These are phyloP conservation scores for Wickerhamiella shivajii DNA, from an alignment of 805 yeast genomes.

Conservation along the genomic window DNA sequence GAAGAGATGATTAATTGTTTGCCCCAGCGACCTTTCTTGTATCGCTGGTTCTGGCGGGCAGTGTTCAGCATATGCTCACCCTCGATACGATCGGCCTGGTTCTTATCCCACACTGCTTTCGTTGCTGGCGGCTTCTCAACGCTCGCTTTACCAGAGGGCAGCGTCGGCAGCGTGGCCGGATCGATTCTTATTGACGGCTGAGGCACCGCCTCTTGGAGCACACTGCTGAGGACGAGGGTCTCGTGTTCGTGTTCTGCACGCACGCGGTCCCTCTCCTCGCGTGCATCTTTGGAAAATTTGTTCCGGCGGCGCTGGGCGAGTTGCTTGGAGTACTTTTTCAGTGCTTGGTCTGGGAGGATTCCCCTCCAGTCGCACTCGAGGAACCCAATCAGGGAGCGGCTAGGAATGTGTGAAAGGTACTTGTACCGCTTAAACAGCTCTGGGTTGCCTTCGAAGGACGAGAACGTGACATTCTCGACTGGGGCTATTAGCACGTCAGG, in stretches of 20 bases:
- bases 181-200: too few relatives aligned
- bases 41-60: slow-evolving; percentile 2
- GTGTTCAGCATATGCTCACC: slow-evolving; percentile 13
- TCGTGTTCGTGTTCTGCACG: slow-evolving; percentile 25
- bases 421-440: slow-evolving; percentile 49
- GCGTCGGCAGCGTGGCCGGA: slow-evolving; percentile 13
- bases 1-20: too few relatives aligned
- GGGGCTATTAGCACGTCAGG: slow-evolving; percentile 51
- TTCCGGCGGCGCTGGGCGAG: slow-evolving; percentile 17
- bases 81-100: slow-evolving; percentile 9
- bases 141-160: slow-evolving; percentile 11
- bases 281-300: slow-evolving; percentile 14
- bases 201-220: too few relatives aligned
- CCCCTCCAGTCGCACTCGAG: slow-evolving; percentile 73
- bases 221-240: slow-evolving; percentile 25
- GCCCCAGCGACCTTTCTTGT: slow-evolving; percentile 3
- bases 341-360: slow-evolving; percentile 21
- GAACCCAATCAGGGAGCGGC: slow-evolving; percentile 71
- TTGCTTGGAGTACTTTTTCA: slow-evolving; percentile 18
- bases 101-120: slow-evolving; percentile 15
- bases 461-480: slow-evolving; percentile 58
- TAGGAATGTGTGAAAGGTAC: slow-evolving; percentile 67
- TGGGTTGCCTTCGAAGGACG: slow-evolving; percentile 37
- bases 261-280: slow-evolving; percentile 20
- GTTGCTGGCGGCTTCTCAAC: slow-evolving; percentile 11